Percentiles rank a stretch among this genome's conserved stretches.
Evolutionary conservation across 768 basidiomycete species (phyloP).

Genomic region (Amanita pallidorosea): DNA sequence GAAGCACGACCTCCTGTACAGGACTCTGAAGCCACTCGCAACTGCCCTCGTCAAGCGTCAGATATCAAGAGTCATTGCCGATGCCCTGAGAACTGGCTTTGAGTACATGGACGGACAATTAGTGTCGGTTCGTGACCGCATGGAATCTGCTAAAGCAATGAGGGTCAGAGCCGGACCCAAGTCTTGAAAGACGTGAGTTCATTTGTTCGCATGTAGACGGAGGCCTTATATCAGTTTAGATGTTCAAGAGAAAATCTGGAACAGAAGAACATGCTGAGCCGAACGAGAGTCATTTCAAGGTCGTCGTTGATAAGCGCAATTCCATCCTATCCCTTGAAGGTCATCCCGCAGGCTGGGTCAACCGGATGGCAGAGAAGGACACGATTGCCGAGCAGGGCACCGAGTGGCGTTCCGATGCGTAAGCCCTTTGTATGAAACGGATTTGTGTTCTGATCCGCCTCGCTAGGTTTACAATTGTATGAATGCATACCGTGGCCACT

Average conservation of each 20-base stretch:
- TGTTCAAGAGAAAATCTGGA: conserved; percentile 48
- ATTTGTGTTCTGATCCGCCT: background rate
- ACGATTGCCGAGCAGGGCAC: conserved; percentile 18
- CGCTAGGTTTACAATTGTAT: background rate
- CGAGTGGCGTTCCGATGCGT: conserved; percentile 37
- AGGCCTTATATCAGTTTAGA: conserved; percentile 18
- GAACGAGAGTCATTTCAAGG: conserved; percentile 45
- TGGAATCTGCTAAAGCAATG: conserved; percentile 45
- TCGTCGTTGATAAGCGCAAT: conserved; percentile 61
- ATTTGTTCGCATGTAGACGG: background rate
- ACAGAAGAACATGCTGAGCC: conserved; percentile 19
- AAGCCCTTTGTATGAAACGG: conserved; percentile 1
- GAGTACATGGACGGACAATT: conserved; percentile 88
- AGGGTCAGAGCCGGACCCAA: conserved; percentile 26
- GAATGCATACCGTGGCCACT: background rate
- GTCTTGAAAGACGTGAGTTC: conserved; percentile 48
- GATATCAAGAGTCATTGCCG: conserved; percentile 41
- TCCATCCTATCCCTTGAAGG: conserved; percentile 56
- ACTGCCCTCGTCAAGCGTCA: conserved; percentile 76
- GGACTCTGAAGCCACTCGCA: conserved; percentile 70
- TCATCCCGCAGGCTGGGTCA: conserved; percentile 64
- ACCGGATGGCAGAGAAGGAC: conserved; percentile 37
- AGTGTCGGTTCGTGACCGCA: conserved; percentile 72
- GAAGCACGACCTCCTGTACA: conserved; percentile 86
- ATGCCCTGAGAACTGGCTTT: conserved; percentile 67